phyloP scores from a whole-genome alignment of 805 yeast genomes.

The Hanseniaspora nectarophila region DNA sequence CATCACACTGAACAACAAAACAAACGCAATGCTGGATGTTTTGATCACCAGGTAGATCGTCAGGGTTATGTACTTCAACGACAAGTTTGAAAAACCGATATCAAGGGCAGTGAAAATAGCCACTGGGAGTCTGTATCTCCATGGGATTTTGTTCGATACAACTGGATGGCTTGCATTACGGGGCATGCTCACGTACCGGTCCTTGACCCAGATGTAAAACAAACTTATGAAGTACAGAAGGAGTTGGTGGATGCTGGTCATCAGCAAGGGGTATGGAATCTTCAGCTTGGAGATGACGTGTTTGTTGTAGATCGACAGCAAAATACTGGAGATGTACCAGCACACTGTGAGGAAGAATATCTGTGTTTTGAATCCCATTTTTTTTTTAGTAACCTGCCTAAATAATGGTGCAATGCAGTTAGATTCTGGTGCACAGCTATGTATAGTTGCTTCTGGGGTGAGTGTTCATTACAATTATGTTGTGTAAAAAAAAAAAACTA shows the following conservation, averaged over 20 bases:
- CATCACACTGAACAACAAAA: conserved; percentile 71
- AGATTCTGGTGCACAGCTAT: too few relatives aligned
- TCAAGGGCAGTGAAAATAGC: conserved; percentile 84
- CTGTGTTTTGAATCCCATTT: conserved; percentile 1
- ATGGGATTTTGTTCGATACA: conserved; percentile 12
- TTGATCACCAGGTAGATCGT: conserved; percentile 88
- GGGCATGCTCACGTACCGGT: background rate
- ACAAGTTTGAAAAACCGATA: conserved; percentile 81
- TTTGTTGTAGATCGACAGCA: conserved; percentile 74
- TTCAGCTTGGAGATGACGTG: conserved; percentile 53
- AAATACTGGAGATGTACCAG: conserved; percentile 61
- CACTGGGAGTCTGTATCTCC: conserved; percentile 59
- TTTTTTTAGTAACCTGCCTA: too few relatives aligned
- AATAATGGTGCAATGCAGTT: too few relatives aligned
- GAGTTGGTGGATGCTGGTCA: conserved; percentile 77
- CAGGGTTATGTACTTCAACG: conserved; percentile 66
- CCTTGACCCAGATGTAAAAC: conserved; percentile 30
- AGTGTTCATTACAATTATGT: too few relatives aligned
- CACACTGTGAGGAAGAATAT: conserved; percentile 29
- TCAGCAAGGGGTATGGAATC: conserved; percentile 70
- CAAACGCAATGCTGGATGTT: conserved; percentile 79
- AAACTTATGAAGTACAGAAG: conserved; percentile 43
- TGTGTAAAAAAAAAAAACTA: background rate
- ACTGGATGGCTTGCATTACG: too few relatives aligned
- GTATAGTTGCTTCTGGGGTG: too few relatives aligned